Evolutionary conservation across 257 asterid species (phyloP).

Genomic region (Solanum commersonii): DNA sequence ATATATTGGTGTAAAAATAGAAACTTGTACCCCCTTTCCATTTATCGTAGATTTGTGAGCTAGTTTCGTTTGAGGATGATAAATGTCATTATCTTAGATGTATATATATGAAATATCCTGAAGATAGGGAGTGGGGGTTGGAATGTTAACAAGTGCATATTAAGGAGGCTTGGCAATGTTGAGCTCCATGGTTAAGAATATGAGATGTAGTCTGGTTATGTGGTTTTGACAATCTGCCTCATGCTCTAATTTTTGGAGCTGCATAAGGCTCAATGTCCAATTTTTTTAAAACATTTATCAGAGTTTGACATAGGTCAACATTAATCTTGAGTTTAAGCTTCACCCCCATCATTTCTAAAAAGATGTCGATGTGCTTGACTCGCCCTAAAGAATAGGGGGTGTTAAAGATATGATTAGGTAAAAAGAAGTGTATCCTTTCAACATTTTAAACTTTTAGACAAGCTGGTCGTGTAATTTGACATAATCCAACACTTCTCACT

Average conservation of each 20-base stretch:
- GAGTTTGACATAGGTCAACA: background rate
- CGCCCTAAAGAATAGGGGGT: background rate
- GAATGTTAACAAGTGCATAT: background rate
- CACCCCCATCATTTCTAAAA: background rate
- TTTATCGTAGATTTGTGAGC: background rate
- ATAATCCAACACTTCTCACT: background rate
- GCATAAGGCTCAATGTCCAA: background rate
- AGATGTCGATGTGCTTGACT: background rate
- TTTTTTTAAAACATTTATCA: background rate
- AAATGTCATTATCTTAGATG: background rate
- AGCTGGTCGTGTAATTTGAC: background rate
- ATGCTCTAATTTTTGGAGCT: background rate
- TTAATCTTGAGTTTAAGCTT: background rate
- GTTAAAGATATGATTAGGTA: background rate
- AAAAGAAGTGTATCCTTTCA: background rate
- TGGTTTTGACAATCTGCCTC: background rate
- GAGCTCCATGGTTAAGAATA: background rate
- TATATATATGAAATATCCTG: background rate
- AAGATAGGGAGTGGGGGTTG: background rate
- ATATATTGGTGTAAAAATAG: background rate
- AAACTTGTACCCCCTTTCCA: background rate
- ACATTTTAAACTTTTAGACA: background rate
- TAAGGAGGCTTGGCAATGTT: background rate
- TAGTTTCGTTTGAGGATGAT: background rate
- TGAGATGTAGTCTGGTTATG: background rate